Percentiles rank a stretch among this genome's conserved stretches.
Conservation (phyloP, 805 yeast genomes). For the Crinitomyces ghanaensis region DNA sequence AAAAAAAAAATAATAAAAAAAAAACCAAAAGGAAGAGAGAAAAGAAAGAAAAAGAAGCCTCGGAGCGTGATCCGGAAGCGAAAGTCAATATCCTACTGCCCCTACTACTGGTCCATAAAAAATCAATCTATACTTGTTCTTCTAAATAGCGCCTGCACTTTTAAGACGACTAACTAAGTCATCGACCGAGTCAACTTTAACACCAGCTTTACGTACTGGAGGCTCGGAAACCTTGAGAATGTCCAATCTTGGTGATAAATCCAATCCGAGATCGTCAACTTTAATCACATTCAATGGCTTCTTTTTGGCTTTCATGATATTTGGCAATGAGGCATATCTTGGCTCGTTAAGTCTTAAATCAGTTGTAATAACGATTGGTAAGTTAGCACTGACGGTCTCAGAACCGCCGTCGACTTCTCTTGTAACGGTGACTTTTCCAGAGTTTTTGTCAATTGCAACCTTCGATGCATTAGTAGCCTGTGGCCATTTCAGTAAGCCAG, state of each 20-base stretch:
- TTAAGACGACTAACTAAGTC: constrained; percentile 71
- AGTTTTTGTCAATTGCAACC: constrained; percentile 55
- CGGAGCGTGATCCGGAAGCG: background rate
- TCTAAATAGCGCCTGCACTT: constrained; percentile 55
- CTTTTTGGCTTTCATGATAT: constrained; percentile 97
- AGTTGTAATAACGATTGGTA: constrained; percentile 83
- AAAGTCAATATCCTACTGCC: constrained; percentile 3
- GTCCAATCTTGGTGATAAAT: constrained; percentile 51
- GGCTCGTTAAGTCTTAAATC: constrained; percentile 93
- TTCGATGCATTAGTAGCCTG: constrained; percentile 93
- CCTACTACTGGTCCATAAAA: too few species aligned
- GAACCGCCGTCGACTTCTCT: constrained; percentile 96
- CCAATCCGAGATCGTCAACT: constrained; percentile 60
- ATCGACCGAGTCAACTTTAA: constrained; percentile 69
- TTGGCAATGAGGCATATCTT: constrained; percentile 89
- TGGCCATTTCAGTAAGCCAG: constrained; percentile 89
- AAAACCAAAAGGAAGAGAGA: too few species aligned
- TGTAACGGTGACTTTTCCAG: constrained; percentile 53
- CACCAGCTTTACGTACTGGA: constrained; percentile 67
- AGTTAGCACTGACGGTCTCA: constrained; percentile 61
- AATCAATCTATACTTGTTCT: background rate
- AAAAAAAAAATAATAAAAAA: too few species aligned
- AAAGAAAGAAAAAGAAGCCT: background rate
- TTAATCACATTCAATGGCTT: constrained; percentile 68
- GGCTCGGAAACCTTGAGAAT: constrained; percentile 76